Base-by-base conservation (phyloP, 1,139 yeast genomes). In the Zygoascus meyerae region DNA sequence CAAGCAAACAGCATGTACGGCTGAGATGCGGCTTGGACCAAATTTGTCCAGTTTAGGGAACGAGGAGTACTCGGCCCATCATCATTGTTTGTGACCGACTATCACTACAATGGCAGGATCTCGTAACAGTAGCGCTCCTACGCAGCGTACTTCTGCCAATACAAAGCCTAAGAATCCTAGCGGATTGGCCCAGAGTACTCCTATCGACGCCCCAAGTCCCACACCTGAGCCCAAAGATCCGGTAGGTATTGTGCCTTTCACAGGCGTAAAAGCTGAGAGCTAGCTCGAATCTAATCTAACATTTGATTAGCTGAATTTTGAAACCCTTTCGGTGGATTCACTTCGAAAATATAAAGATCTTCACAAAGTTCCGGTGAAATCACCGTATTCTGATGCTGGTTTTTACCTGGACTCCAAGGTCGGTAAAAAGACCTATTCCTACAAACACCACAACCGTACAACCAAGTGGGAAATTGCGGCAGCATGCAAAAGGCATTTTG, bases 371-470 rank as follows among this genome's bases (percentile, higher is more conserved):
- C 57, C 64, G 5, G 62, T 77, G 3, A 79, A 82, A 3, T 73
- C 74, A 39, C 74, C 80, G 11, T 68, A 74, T 56, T 74, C 85
- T 1, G 66, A 77, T 50, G 74, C 77, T 50, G 86, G 85, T 1
- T 81, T 74, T 59, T 67, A 86, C 46, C 65, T 85, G 38, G 77
- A 73, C 47, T 76, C 82, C 16, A 76, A 77, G 36, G 69, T 83
- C 4, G 95, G 95, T 2, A 79, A 77, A 62, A 77, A 79, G 59
- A 79, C 94, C 0, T 67, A 64, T 48, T 70, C 79, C 26, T 71
- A 65, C 49, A 72, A 70, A 52, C 60, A 64, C 46, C 65, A 64
- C 39, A 65, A 66, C 40, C 69, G 80, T 37, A 70, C 79, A 14
- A 59, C 78, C 47, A 81, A 80, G 56, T 65, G 65, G 11, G 86